A percentile compares a stretch with the other conserved stretches of the same genome.
Evolutionary conservation across 805 yeast species (phyloP).

Genomic region (Saccharomycopsis javanensis): DNA sequence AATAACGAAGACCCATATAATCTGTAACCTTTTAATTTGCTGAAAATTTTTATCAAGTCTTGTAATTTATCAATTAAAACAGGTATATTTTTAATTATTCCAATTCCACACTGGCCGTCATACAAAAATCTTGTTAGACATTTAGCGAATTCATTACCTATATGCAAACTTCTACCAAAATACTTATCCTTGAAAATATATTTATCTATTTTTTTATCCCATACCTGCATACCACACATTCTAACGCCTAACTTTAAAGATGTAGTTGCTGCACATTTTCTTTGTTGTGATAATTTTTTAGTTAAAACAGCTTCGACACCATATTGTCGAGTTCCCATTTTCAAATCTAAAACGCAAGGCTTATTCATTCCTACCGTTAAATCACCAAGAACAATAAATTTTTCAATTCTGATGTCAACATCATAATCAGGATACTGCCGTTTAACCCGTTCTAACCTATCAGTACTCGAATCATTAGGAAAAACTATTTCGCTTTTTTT

Average conservation of each 20-base stretch:
- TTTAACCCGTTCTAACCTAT: neutral
- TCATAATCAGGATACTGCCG: constrained; percentile 23
- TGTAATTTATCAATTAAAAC: constrained; percentile 48
- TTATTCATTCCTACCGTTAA: constrained; percentile 69
- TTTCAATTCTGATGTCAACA: constrained; percentile 44
- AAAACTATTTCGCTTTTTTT: constrained; percentile 1
- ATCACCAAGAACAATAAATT: constrained; percentile 85
- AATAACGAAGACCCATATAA: constrained; percentile 86
- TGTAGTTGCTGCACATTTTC: constrained; percentile 76
- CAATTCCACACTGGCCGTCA: constrained; percentile 52
- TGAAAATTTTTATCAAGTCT: constrained; percentile 47
- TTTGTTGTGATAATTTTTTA: constrained; percentile 70
- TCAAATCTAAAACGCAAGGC: constrained; percentile 90
- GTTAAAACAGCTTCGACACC: constrained; percentile 79
- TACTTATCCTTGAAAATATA: constrained; percentile 79
- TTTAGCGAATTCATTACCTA: constrained; percentile 69
- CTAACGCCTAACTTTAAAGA: constrained; percentile 78
- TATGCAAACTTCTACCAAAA: constrained; percentile 70
- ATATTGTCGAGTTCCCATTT: constrained; percentile 98
- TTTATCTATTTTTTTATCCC: constrained; percentile 38
- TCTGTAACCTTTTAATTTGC: constrained; percentile 60
- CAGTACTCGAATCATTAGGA: neutral
- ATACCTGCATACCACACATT: constrained; percentile 89
- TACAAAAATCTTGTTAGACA: constrained; percentile 69
- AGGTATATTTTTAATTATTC: constrained; percentile 62